Conservation (phyloP, 1,284 basidiomycete species). For the Ustanciosporium gigantosporum region DNA sequence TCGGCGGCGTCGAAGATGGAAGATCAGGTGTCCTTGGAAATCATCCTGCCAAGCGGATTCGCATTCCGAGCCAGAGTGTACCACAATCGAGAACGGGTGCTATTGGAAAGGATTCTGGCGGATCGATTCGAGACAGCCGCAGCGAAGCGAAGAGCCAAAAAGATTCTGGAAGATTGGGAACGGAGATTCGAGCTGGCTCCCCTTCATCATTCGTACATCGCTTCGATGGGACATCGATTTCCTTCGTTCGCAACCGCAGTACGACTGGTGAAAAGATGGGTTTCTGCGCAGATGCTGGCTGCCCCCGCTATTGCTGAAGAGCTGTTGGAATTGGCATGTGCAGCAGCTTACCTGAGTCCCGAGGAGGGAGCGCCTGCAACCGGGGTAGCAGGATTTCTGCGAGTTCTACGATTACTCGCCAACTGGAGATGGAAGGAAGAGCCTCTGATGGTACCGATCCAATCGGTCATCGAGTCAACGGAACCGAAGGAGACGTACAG, state of each 20-base stretch:
- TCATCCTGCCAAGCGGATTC: conserved; percentile 81
- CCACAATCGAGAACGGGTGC: conserved; percentile 80
- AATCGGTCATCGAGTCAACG: conserved; percentile 51
- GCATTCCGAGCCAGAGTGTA: conserved; percentile 82
- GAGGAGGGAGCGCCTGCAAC: conserved; percentile 62
- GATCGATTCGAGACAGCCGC: conserved; percentile 60
- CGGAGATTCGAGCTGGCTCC: conserved; percentile 77
- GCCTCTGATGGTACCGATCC: conserved; percentile 65
- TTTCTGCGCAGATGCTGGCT: conserved; percentile 81
- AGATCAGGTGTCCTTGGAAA: conserved; percentile 76
- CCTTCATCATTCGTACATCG: conserved; percentile 80
- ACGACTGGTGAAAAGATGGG: conserved; percentile 88
- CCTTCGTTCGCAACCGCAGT: conserved; percentile 81
- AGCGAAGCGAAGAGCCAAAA: conserved; percentile 66
- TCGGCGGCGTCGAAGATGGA: conserved; percentile 64
- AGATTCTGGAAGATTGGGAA: conserved; percentile 71
- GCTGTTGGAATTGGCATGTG: conserved; percentile 81
- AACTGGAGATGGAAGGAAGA: conserved; percentile 74
- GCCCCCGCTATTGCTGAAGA: conserved; percentile 75
- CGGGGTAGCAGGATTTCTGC: conserved; percentile 73
- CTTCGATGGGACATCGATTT: conserved; percentile 77
- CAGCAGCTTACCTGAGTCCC: conserved; percentile 65
- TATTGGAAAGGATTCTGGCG: conserved; percentile 73
- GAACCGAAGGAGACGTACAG: conserved; percentile 34
- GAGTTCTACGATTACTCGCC: conserved; percentile 74